Evolutionary conservation across 2,329 filamentous ascomycete species (phyloP).

Genomic region (Ophiocordyceps camponoti-floridani): DNA sequence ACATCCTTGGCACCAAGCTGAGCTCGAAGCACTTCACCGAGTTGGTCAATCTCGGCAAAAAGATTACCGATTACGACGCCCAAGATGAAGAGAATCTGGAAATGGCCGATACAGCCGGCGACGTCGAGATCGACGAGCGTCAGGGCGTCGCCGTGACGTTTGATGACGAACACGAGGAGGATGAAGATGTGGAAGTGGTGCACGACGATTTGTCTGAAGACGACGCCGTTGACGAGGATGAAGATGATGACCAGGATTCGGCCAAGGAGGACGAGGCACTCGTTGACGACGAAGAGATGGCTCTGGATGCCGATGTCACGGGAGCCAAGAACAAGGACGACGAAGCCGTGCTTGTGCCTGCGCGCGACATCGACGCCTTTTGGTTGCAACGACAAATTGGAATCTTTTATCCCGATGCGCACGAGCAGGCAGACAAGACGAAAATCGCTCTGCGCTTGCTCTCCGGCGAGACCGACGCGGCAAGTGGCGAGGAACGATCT

Average conservation of each 20-base stretch:
- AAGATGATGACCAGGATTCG: conserved; percentile 40
- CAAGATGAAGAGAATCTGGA: conserved; percentile 86
- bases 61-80: conserved; percentile 95
- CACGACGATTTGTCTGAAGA: conserved; percentile 75
- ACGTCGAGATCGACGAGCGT: conserved; percentile 74
- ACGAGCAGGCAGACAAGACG: conserved; percentile 87
- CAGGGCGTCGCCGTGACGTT: conserved; percentile 97
- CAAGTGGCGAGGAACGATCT: conserved; percentile 63
- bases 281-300: conserved; percentile 60
- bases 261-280: conserved; percentile 30
- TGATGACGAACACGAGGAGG: conserved; percentile 79
- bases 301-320: conserved; percentile 52
- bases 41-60: conserved; percentile 88
- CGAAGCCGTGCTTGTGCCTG: conserved; percentile 49
- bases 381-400: conserved; percentile 94
- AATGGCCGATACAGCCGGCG: conserved; percentile 44
- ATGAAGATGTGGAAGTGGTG: conserved; percentile 66
- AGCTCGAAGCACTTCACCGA: conserved; percentile 90
- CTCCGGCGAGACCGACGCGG: conserved; percentile 51
- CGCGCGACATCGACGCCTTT: conserved; percentile 88
- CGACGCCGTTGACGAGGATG: conserved; percentile 48
- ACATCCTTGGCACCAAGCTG: conserved; percentile 70
- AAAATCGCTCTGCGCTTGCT: conserved; percentile 68
- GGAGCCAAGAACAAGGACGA: conserved; percentile 27
- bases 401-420: conserved; percentile 72